Percentiles rank a stretch among this genome's conserved stretches.
Conservation (phyloP, 192 early-diverging fungal species). For the Backusella luteola region DNA sequence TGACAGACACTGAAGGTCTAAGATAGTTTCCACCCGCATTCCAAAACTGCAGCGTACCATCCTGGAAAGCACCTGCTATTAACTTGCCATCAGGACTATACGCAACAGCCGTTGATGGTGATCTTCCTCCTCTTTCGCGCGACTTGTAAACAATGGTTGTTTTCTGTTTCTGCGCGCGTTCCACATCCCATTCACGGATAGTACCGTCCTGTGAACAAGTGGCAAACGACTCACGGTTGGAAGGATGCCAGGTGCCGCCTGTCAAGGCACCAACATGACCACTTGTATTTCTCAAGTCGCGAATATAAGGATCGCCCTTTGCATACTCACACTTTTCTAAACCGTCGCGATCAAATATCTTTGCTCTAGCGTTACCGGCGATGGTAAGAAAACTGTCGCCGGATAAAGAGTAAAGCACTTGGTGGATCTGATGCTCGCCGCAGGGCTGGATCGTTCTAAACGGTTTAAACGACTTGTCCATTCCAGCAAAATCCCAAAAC, state of each 20-base stretch:
- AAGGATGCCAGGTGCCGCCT: slow-evolving; percentile 78
- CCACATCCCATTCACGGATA: slow-evolving; percentile 82
- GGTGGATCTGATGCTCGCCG: slow-evolving; percentile 79
- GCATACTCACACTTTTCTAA: slow-evolving; percentile 66
- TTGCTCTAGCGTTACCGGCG: slow-evolving; percentile 67
- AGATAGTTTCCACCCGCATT: slow-evolving; percentile 59
- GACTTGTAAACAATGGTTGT: slow-evolving; percentile 77
- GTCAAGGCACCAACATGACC: slow-evolving; percentile 87
- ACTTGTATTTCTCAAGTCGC: slow-evolving; percentile 78
- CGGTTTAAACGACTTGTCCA: slow-evolving; percentile 73
- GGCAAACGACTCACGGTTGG: slow-evolving; percentile 60
- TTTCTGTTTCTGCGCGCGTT: slow-evolving; percentile 67
- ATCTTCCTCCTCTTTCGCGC: slow-evolving; percentile 64
- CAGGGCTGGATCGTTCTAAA: slow-evolving; percentile 80
- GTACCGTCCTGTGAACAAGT: slow-evolving; percentile 84
- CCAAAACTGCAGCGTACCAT: slow-evolving; percentile 83
- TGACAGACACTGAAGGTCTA: slow-evolving; percentile 57
- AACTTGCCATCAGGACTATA: slow-evolving; percentile 72
- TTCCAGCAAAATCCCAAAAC: slow-evolving; percentile 93
- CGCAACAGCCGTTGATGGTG: slow-evolving; percentile 64
- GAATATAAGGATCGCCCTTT: slow-evolving; percentile 94
- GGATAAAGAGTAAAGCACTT: slow-evolving; percentile 70
- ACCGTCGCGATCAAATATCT: slow-evolving; percentile 81
- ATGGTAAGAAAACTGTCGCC: slow-evolving; percentile 83
- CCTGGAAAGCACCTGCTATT: slow-evolving; percentile 67